A percentile compares a stretch with the other conserved stretches of the same genome.
Evolutionary conservation across 2,329 filamentous ascomycete genomes (phyloP).

Genomic region (Dryadomyces quercivorus): DNA sequence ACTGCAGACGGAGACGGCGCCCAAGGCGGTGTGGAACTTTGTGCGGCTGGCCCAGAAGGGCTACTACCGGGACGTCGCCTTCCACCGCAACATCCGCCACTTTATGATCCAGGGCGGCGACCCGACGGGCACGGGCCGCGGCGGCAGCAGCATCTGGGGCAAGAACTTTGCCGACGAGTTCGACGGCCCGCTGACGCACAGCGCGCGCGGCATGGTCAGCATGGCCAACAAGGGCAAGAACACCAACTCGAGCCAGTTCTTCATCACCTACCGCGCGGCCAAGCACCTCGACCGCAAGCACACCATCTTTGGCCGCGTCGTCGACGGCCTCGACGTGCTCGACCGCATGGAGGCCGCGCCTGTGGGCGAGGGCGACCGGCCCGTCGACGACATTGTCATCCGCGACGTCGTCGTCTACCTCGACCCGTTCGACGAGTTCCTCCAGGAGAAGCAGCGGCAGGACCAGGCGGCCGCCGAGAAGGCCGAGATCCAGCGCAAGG

Average conservation of each 20-base stretch:
- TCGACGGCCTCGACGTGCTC: slow-evolving; percentile 62
- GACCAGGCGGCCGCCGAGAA: slow-evolving; percentile 45
- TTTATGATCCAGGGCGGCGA: slow-evolving; percentile 99
- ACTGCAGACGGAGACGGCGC: slow-evolving; percentile 80
- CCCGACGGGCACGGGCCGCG: slow-evolving; percentile 80
- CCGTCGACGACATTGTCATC: slow-evolving; percentile 67
- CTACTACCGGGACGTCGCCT: slow-evolving; percentile 73
- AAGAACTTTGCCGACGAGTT: slow-evolving; percentile 93
- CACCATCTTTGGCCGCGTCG: slow-evolving; percentile 85
- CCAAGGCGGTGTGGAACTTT: slow-evolving; percentile 95
- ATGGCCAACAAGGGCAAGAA: slow-evolving; percentile 99
- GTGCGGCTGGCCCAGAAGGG: slow-evolving; percentile 76
- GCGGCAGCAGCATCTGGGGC: slow-evolving; percentile 85
- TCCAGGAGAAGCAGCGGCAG: slow-evolving; percentile 56
- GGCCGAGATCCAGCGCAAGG: slow-evolving; percentile 49
- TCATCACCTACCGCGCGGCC: slow-evolving; percentile 76
- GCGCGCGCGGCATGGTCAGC: slow-evolving; percentile 63
- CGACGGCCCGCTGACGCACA: slow-evolving; percentile 78
- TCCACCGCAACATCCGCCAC: slow-evolving; percentile 87
- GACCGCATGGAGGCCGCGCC: slow-evolving; percentile 65
- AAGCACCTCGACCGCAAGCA: slow-evolving; percentile 90
- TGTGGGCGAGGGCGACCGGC: slow-evolving; percentile 63
- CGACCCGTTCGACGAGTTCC: slow-evolving; percentile 91
- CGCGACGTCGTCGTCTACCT: slow-evolving; percentile 76
- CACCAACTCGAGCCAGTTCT: slow-evolving; percentile 91